A percentile compares a stretch with the other conserved stretches of the same genome.
phyloP scores from a whole-genome alignment of 179 eudicot species.

The Actinidia arguta region DNA sequence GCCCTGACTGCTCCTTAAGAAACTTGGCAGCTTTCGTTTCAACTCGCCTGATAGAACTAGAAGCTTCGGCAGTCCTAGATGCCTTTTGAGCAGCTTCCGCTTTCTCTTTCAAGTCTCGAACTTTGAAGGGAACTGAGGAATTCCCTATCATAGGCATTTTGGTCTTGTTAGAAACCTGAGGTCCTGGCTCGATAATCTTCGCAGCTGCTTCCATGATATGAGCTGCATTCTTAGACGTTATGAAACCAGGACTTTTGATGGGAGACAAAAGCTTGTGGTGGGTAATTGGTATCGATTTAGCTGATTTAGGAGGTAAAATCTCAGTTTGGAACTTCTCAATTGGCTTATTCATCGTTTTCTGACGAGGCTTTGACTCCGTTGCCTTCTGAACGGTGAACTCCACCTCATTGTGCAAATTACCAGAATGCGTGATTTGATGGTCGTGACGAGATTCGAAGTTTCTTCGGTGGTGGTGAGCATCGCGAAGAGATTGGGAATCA shows the following conservation, averaged over 20 bases:
- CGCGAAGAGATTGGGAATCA: slow-evolving; percentile 63
- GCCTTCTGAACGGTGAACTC: slow-evolving; percentile 40
- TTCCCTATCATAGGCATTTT: slow-evolving; percentile 53
- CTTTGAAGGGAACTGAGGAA: slow-evolving; percentile 74
- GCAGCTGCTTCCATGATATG: slow-evolving; percentile 95
- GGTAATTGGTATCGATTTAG: slow-evolving; percentile 80
- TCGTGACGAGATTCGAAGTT: slow-evolving; percentile 50
- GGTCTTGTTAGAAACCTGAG: slow-evolving; percentile 46
- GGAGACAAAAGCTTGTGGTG: slow-evolving; percentile 95
- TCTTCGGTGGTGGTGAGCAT: slow-evolving; percentile 45
- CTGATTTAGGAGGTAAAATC: slow-evolving; percentile 84
- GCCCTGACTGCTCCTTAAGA: slow-evolving; percentile 61
- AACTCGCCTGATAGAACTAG: slow-evolving; percentile 40
- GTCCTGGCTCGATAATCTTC: slow-evolving; percentile 74
- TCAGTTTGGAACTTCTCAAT: slow-evolving; percentile 88
- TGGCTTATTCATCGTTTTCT: slow-evolving; percentile 48
- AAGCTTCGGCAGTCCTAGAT: slow-evolving; percentile 38
- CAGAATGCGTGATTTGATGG: slow-evolving; percentile 43
- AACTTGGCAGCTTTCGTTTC: slow-evolving; percentile 66
- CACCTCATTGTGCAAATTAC: slow-evolving; percentile 37
- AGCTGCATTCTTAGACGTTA: slow-evolving; percentile 72
- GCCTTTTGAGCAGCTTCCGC: slow-evolving; percentile 56
- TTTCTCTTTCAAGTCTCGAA: slow-evolving; percentile 76
- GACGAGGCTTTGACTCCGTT: slow-evolving; percentile 40
- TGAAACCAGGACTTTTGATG: slow-evolving; percentile 74